Conservation (phyloP, 768 basidiomycete genomes). For the Leucosporidium creatinivorum region DNA sequence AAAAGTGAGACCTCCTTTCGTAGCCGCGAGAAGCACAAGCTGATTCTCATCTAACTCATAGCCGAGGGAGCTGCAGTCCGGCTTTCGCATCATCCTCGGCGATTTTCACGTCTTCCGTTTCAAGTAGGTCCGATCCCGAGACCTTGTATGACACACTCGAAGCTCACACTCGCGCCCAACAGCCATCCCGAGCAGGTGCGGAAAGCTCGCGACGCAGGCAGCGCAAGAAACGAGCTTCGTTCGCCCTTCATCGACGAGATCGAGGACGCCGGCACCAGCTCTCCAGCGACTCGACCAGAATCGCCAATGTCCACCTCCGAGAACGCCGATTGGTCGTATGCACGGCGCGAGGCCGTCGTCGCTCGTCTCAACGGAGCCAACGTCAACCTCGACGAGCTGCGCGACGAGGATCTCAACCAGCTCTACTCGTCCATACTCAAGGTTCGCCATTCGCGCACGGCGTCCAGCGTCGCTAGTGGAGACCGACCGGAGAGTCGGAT, state of each 20-base stretch:
- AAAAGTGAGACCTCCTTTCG: constrained; percentile 51
- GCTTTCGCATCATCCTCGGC: constrained; percentile 93
- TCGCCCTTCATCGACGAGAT: constrained; percentile 51
- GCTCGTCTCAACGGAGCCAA: constrained; percentile 72
- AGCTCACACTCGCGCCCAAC: not conserved
- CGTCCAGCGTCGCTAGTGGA: constrained; percentile 54
- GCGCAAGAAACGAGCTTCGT: constrained; percentile 34
- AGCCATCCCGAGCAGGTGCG: constrained; percentile 88
- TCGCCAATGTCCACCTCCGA: constrained; percentile 61
- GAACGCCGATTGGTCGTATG: constrained; percentile 95
- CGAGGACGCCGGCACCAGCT: constrained; percentile 49
- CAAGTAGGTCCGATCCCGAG: constrained; percentile 43
- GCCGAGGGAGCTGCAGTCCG: constrained; percentile 81
- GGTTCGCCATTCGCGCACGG: constrained; percentile 68
- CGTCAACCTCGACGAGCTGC: constrained; percentile 81
- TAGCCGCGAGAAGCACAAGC: not conserved
- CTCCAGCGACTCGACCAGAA: constrained; percentile 57
- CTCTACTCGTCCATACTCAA: constrained; percentile 84
- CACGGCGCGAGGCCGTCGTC: constrained; percentile 85
- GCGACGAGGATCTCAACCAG: constrained; percentile 72
- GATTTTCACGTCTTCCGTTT: constrained; percentile 97
- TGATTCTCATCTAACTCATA: not conserved
- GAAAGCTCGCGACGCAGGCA: constrained; percentile 71
- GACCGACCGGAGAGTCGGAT: constrained; percentile 70
- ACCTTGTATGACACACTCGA: no score